Conservation (phyloP, 2,329 filamentous ascomycete species). For the Mycosphaerelloides madeirae region DNA sequence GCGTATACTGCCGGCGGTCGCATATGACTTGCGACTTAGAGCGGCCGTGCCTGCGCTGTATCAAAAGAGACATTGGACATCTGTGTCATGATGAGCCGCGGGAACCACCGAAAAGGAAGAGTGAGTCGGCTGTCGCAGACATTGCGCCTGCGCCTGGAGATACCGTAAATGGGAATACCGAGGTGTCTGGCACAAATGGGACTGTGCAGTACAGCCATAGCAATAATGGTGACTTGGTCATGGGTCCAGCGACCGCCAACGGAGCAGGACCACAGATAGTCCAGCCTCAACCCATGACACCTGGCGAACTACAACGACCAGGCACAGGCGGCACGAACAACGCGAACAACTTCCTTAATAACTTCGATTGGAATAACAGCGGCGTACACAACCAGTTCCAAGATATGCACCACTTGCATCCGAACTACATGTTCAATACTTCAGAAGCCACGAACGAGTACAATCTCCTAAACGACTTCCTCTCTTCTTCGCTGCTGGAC, state of each 20-base stretch:
- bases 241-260: constrained; percentile 7
- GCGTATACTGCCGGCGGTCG: constrained; percentile 51
- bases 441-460: constrained; percentile 96
- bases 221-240: constrained; percentile 9
- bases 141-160: constrained; percentile 29
- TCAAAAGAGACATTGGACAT: constrained; percentile 98
- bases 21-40: constrained; percentile 60
- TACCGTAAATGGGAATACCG: constrained; percentile 20
- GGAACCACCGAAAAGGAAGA: constrained; percentile 81
- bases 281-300: constrained; percentile 65
- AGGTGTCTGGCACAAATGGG: constrained; percentile 8
- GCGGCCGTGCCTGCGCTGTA: constrained; percentile 92
- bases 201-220: constrained; percentile 11
- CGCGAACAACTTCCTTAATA: constrained; percentile 32
- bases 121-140: constrained; percentile 36
- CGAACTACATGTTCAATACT: constrained; percentile 90
- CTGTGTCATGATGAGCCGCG: constrained; percentile 96
- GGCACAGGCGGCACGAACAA: constrained; percentile 32
- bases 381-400: constrained; percentile 75
- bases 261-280: constrained; percentile 56
- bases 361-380: constrained; percentile 67
- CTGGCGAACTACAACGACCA: constrained; percentile 59
- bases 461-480: constrained; percentile 91
- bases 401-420: constrained; percentile 91
- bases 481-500: constrained; percentile 86